These are phyloP conservation scores for Sporobolomyces phaffii DNA, from an alignment of 768 basidiomycete species.

Conservation along the genomic window DNA sequence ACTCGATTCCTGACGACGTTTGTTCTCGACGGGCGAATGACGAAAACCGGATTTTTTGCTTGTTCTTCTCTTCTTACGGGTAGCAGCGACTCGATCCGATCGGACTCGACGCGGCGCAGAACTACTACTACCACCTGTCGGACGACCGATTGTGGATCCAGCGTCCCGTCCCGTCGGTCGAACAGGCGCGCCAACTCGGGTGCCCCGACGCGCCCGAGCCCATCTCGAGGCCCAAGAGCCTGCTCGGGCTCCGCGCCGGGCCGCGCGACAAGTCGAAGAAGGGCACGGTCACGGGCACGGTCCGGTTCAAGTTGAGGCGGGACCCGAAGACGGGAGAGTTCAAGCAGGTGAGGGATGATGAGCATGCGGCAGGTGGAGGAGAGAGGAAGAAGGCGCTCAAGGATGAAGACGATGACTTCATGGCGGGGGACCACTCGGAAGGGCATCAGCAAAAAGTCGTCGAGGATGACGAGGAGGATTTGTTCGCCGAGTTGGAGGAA, in stretches of 20 bases:
- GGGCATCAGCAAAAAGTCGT: neutral
- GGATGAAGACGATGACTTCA: conserved; percentile 12
- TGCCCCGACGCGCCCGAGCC: neutral
- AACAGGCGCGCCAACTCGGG: neutral
- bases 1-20: neutral
- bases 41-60: neutral
- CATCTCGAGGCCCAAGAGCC: neutral
- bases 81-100: conserved; percentile 33
- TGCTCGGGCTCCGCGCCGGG: conserved; percentile 6
- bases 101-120: conserved; percentile 24
- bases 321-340: conserved; percentile 19
- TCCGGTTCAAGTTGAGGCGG: conserved; percentile 28
- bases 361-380: neutral
- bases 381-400: neutral
- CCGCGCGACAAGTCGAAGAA: conserved; percentile 28
- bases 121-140: conserved; percentile 34
- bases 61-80: neutral
- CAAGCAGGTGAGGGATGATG: conserved; percentile 14
- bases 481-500: conserved; percentile 34
- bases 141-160: conserved; percentile 39
- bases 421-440: conserved; percentile 7
- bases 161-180: conserved; percentile 11
- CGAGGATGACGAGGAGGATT: conserved; percentile 39
- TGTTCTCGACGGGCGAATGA: too few relatives aligned
- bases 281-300: conserved; percentile 25